Evolutionary conservation across 371 early-diverging fungal genomes (phyloP).

Genomic region (Mucor lusitanicus): DNA sequence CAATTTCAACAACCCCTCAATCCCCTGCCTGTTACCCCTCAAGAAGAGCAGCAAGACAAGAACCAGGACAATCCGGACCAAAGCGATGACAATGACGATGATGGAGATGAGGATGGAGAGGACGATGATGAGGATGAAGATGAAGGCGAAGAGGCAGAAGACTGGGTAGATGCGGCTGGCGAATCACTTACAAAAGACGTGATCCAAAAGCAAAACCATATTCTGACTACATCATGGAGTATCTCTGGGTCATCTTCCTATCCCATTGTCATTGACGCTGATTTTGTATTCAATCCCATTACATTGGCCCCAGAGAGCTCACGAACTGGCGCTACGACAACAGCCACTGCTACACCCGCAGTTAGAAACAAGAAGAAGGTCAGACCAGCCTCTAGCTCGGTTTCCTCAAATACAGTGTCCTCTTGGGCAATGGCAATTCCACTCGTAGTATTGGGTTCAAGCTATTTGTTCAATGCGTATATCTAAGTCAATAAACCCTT

Average conservation of each 20-base stretch:
- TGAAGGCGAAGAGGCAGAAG: neutral
- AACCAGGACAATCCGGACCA: neutral
- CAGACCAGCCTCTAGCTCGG: neutral
- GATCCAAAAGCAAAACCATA: neutral
- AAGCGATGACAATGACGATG: neutral
- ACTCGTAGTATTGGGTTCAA: neutral
- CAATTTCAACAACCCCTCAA: neutral
- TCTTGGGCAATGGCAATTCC: neutral
- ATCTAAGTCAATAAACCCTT: too few relatives aligned
- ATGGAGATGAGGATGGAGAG: neutral
- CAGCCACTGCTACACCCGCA: neutral
- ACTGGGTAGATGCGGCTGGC: neutral
- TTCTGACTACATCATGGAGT: neutral
- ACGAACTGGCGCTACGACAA: neutral
- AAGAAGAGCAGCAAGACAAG: neutral
- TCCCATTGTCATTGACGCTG: conserved; percentile 1
- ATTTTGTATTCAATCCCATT: conserved; percentile 31
- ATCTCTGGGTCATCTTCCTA: neutral
- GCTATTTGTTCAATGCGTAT: neutral
- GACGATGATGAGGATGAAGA: neutral
- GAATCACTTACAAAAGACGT: neutral
- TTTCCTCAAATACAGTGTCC: neutral
- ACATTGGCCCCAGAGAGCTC: conserved; percentile 40
- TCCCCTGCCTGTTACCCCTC: neutral
- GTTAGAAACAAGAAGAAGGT: neutral